Conservation (phyloP, 441 rosid species). For the Euphorbia schlechtendalii region DNA sequence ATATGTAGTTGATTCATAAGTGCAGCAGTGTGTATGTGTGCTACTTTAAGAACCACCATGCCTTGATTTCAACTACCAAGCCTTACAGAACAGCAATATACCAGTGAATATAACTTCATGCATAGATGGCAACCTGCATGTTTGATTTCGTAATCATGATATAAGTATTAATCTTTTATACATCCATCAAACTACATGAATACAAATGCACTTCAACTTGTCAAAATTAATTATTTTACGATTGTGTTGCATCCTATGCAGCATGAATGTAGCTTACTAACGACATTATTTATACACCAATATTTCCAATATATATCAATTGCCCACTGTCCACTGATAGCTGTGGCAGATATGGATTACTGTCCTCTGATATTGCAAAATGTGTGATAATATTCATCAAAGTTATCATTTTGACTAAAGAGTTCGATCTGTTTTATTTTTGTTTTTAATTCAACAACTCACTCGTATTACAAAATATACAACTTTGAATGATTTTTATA, state of each 20-base stretch:
- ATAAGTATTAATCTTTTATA: not conserved
- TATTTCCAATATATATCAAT: not conserved
- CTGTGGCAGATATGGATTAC: not conserved
- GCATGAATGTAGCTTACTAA: constrained; percentile 1
- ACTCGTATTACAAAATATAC: not conserved
- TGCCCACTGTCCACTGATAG: not conserved
- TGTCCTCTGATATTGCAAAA: not conserved
- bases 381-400: not conserved
- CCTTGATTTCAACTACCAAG: not conserved
- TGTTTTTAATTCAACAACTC: too few relatives aligned
- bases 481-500: not conserved
- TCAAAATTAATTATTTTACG: not conserved
- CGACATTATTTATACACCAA: not conserved
- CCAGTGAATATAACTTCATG: not conserved
- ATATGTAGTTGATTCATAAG: too few relatives aligned
- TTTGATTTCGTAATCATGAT: not conserved
- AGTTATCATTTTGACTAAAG: not conserved
- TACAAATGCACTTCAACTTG: not conserved
- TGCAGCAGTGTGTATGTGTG: too few relatives aligned
- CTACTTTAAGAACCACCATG: too few relatives aligned
- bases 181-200: not conserved
- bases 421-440: not conserved
- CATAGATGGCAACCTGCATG: not conserved
- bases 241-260: constrained; percentile 9
- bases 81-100: not conserved